A percentile compares a stretch with the other conserved stretches of the same genome.
Evolutionary conservation across 441 rosid genomes (phyloP).

Genomic region (Populus hybrid): DNA sequence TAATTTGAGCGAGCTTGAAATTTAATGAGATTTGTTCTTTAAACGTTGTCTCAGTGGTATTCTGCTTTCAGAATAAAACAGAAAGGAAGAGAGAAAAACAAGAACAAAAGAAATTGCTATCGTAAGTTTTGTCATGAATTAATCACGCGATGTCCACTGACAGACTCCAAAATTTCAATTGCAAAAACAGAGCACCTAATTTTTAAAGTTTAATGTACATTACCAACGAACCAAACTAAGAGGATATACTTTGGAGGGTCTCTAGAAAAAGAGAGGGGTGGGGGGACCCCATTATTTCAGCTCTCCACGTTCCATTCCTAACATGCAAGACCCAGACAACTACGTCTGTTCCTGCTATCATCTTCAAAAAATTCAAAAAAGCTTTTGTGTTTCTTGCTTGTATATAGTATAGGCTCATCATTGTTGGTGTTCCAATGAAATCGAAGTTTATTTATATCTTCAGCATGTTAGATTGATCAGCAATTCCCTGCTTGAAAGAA

Average conservation of each 20-base stretch:
- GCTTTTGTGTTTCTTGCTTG: constrained; percentile 6
- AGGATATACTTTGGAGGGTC: constrained; percentile 1
- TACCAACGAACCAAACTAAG: background rate
- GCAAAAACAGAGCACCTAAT: background rate
- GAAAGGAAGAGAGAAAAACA: background rate
- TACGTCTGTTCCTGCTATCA: constrained; percentile 3
- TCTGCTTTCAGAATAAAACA: background rate
- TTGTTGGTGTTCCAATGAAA: background rate
- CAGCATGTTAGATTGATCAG: constrained; percentile 1
- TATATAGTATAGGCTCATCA: background rate
- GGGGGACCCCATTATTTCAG: constrained; percentile 1
- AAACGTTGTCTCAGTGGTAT: background rate
- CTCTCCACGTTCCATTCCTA: constrained; percentile 12
- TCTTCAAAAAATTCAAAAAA: constrained; percentile 1
- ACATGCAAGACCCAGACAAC: constrained; percentile 7
- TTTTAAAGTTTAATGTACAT: background rate
- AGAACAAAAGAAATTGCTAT: background rate
- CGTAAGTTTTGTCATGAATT: background rate
- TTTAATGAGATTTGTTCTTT: background rate
- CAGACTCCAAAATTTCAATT: background rate
- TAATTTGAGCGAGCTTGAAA: too few relatives aligned
- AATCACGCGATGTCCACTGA: background rate
- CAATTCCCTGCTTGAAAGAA: constrained; percentile 23
- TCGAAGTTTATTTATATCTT: background rate
- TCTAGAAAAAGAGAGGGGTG: background rate